Evolutionary conservation across 2,329 filamentous ascomycete species (phyloP).

Genomic region (Proliferodiscus dingleyae): DNA sequence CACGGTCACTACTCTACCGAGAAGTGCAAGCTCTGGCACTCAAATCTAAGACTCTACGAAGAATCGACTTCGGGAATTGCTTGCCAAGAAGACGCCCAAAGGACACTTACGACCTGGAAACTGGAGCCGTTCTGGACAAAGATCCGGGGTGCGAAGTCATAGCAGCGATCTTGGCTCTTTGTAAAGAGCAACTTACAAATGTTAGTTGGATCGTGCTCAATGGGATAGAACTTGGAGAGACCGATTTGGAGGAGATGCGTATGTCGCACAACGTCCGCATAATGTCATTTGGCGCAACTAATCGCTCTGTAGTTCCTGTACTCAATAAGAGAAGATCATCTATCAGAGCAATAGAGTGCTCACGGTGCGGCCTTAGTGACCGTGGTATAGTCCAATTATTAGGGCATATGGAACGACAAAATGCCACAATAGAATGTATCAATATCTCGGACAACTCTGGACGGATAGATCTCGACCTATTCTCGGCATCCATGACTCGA

Average conservation of each 20-base stretch:
- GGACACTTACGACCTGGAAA: constrained; percentile 39
- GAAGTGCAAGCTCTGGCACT: constrained; percentile 63
- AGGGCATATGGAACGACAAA: constrained; percentile 59
- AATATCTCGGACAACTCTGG: constrained; percentile 64
- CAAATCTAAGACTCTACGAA: constrained; percentile 57
- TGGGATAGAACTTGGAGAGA: constrained; percentile 64
- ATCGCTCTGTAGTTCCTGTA: constrained; percentile 50
- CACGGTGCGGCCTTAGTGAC: constrained; percentile 56
- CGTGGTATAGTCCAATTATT: constrained; percentile 56
- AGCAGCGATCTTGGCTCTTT: constrained; percentile 64
- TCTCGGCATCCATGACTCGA: constrained; percentile 61
- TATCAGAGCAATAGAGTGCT: constrained; percentile 62
- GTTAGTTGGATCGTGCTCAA: constrained; percentile 68
- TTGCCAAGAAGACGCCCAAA: constrained; percentile 49
- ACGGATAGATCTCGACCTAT: constrained; percentile 57
- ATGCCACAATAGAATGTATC: constrained; percentile 61
- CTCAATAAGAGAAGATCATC: constrained; percentile 60
- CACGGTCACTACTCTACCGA: constrained; percentile 55
- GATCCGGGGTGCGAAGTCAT: constrained; percentile 65
- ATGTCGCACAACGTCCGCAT: neutral
- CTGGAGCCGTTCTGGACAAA: constrained; percentile 41
- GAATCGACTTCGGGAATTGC: constrained; percentile 61
- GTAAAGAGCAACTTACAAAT: constrained; percentile 61
- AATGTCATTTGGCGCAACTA: neutral
- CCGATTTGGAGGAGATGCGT: constrained; percentile 55